Percentiles rank a stretch among this genome's conserved stretches.
phyloP scores from a whole-genome alignment of 225 moss, liverwort and hornwort genomes.

The Ulota crispa region DNA sequence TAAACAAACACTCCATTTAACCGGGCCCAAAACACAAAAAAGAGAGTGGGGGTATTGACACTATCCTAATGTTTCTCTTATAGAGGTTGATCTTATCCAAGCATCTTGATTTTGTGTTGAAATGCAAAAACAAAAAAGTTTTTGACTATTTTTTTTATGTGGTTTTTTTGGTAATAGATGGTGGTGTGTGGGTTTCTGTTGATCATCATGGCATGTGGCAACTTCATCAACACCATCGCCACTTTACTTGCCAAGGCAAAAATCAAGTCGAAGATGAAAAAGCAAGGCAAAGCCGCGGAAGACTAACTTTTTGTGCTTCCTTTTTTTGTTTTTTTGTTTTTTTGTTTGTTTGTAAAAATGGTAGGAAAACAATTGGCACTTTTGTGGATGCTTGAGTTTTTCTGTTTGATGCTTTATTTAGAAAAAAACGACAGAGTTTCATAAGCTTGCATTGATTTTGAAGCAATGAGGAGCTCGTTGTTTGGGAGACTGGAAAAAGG shows the following conservation, averaged over 20 bases:
- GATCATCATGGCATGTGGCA: slow-evolving; percentile 81
- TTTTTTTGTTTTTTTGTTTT: background rate
- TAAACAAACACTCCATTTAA: background rate
- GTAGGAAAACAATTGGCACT: background rate
- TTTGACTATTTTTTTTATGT: background rate
- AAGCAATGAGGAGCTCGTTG: background rate
- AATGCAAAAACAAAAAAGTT: background rate
- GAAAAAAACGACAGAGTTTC: background rate
- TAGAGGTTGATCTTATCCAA: no score
- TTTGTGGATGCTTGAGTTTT: background rate
- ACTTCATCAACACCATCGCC: slow-evolving; percentile 79
- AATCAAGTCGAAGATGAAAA: slow-evolving; percentile 92
- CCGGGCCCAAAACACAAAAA: background rate
- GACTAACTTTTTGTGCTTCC: background rate
- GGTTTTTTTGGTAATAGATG: slow-evolving; percentile 52
- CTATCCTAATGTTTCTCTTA: no score
- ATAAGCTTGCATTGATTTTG: background rate
- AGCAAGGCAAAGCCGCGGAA: slow-evolving; percentile 32
- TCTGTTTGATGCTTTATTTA: background rate
- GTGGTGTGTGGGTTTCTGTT: slow-evolving; percentile 84
- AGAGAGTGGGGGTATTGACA: no score
- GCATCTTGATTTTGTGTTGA: no score
- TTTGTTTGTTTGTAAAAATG: background rate
- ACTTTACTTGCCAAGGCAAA: slow-evolving; percentile 83
- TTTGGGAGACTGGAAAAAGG: background rate